Evolutionary conservation across 192 early-diverging fungal genomes (phyloP).

Genomic region (Rhizoclosmatium sp.): DNA sequence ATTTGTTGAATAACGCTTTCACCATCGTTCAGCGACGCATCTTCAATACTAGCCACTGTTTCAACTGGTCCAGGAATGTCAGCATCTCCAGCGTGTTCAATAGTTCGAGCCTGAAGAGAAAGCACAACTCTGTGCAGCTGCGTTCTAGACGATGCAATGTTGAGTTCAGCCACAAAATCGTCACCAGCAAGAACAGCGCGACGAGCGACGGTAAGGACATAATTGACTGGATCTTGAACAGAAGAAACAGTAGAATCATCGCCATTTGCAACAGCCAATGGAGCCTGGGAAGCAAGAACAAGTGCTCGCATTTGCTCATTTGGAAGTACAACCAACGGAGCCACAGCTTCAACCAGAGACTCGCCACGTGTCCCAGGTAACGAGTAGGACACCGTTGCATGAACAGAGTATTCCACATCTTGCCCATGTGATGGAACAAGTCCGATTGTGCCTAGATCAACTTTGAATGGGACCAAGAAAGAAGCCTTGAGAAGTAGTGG

Average conservation of each 20-base stretch:
- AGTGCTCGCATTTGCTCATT: constrained; percentile 19
- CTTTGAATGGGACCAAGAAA: not conserved
- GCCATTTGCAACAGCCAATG: constrained; percentile 21
- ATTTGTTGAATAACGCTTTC: not conserved
- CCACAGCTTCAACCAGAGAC: not conserved
- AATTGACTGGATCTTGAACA: constrained; percentile 14
- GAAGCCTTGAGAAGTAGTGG: not conserved
- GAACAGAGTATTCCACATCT: not conserved
- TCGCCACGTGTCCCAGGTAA: not conserved
- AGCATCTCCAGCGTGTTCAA: not conserved
- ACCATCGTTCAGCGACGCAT: no score
- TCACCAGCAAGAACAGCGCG: constrained; percentile 10
- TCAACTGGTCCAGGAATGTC: not conserved
- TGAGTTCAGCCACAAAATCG: constrained; percentile 11
- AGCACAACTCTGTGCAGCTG: not conserved
- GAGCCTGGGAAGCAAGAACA: constrained; percentile 20
- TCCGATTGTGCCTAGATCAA: not conserved
- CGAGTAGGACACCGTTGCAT: no score
- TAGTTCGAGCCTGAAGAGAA: not conserved
- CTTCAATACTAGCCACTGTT: no score
- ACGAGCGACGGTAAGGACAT: constrained; percentile 12
- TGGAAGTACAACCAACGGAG: constrained; percentile 5
- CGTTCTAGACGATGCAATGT: not conserved
- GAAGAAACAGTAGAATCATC: constrained; percentile 2
- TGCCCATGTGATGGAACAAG: constrained; percentile 1